Base-by-base conservation (phyloP, 75 land plant genomes). In the Pinus tabuliformis region DNA sequence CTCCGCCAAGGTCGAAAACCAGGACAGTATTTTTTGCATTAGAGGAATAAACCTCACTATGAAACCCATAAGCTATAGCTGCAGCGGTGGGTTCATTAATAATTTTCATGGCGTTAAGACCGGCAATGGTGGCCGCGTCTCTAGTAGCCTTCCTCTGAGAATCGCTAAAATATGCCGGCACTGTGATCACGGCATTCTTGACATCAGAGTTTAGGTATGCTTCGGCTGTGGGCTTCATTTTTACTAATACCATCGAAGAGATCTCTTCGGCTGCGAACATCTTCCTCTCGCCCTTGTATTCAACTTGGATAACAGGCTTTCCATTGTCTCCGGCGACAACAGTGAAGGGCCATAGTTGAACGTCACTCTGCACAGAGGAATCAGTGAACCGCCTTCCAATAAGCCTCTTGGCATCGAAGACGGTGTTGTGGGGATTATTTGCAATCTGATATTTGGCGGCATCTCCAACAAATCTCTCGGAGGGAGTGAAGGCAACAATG, bases 401-500 rank as follows among this genome's bases (percentile, higher is more conserved):
- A 58, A 84, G 81, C 15, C 86, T 15, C 70, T 84, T 84, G 56
- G 76, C 86, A 36, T 76, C 28, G 42, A 39, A 39, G 42, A 39
- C 11, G 52, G 86, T 84, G 58, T 84, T 84, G 17, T 76, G 72
- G 42, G 86, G 86, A 52, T 84, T 84, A n/a, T 28, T 81, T 45
- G 75, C 52, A 7, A 45, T 49, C 75, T 84, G 86, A 49, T 84
- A 82, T 86, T 84, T 84, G 36, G 86, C 86, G n/a, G 85, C 86
- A 57, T 84, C 86, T 26, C 86, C 85, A 20, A 84, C 78, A 14
- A 84, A 56, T 11, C 86, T 28, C 61, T 84, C 86, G 8, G 12
- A 77, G 52, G 83, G 86, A 33, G 86, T 84, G 86, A 84, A 84
- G 24, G 86, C 86, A 70, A 84, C 85, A 80, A 85, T 78, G 30